Conservation (phyloP, 2,329 filamentous ascomycete species). For the Talaromyces sp. region DNA sequence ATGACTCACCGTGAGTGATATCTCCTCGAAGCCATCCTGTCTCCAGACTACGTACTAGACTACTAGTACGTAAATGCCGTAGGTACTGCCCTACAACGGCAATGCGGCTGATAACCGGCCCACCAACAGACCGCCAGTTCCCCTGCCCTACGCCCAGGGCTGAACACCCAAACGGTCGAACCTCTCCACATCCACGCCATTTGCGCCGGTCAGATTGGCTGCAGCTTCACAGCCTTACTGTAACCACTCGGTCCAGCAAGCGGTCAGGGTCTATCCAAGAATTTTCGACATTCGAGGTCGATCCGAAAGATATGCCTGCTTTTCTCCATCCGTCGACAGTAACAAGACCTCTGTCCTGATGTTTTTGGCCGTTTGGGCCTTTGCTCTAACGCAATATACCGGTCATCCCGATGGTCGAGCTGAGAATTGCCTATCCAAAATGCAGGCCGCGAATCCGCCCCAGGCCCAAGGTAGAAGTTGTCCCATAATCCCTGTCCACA, state of each 20-base stretch:
- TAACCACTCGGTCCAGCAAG: neutral
- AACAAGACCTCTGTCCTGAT: neutral
- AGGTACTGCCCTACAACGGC: neutral
- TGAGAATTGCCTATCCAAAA: neutral
- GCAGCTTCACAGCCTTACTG: neutral
- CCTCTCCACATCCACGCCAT: conserved; percentile 22
- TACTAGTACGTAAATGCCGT: no score
- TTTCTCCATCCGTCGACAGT: no score
- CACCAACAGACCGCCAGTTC: conserved; percentile 19
- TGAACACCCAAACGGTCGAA: conserved; percentile 10
- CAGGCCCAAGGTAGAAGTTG: conserved; percentile 7
- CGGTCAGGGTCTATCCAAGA: conserved; percentile 7
- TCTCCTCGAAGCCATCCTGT: neutral
- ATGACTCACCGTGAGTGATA: neutral
- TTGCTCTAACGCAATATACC: neutral
- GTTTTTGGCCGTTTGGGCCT: neutral
- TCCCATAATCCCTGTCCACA: conserved; percentile 12
- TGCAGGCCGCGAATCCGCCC: conserved; percentile 14
- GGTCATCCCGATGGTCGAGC: conserved; percentile 1
- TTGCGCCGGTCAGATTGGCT: conserved; percentile 20
- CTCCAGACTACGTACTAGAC: neutral
- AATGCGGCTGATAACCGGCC: conserved; percentile 20
- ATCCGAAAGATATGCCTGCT: neutral
- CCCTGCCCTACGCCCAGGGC: conserved; percentile 12
- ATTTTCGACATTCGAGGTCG: neutral